Base-by-base conservation (phyloP, 768 basidiomycete genomes). In the Amanita thiersii region DNA sequence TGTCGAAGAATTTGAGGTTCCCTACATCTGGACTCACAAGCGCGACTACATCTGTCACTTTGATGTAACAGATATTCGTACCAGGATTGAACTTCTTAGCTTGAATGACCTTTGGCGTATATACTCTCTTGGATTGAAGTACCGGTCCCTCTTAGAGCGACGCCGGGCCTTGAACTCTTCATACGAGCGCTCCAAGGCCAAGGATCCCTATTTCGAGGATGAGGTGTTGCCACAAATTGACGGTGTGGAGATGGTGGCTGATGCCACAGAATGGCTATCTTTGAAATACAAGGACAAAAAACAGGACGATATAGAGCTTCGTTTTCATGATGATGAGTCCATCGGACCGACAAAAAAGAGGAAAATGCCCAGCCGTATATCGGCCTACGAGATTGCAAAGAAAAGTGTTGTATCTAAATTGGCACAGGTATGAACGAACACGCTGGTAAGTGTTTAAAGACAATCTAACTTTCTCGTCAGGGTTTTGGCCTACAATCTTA, bases 1-100 rank as follows among this genome's bases (percentile, higher is more conserved):
- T 60, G 62, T 89, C 37, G 79, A 90, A 31, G 79, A 88, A 52
- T 83, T 86, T 49, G 96, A 99, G 58, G 93, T 97, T 5, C 91
- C 96, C 0, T 93, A 91, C 62, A 80, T 98, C 47, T 96, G 86
- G 85, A 78, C 80, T 12, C 90, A 97, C 68, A 88, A 87, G 53
- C 76, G 87, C 26, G 96, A 99, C 58, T 84, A 87, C 54, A 83
- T 98, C 52, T 79, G 80, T 34, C 77, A 85, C 58, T 87, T 86
- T 59, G 86, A 90, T 53, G 69, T 77, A 35, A 58, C 64, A 23
- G 79, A 84, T 44, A 71, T 78, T 38, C 68, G 74, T 24, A 56
- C 71, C n/a, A 76, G 75, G 26, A 55, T 75, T 15, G 83, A 86
- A 47, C 77, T 97, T 21, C 73, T 99, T 44, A 73, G 62, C 49